Evolutionary conservation across 768 basidiomycete species (phyloP).

Genomic region (Cubamyces sp.): DNA sequence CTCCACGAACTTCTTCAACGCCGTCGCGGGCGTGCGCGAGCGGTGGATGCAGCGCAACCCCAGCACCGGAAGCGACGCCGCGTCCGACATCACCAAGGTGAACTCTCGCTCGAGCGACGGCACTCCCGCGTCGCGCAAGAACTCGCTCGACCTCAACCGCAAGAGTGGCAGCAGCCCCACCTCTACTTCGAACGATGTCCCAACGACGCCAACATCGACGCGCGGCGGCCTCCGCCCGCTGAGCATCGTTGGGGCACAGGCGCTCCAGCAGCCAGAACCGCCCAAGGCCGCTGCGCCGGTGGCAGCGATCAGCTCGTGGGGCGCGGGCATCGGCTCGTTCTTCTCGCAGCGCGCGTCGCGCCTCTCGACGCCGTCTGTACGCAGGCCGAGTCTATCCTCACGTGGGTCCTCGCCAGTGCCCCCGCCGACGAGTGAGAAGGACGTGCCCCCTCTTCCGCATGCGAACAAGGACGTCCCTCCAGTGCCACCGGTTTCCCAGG

Average conservation of each 20-base stretch:
- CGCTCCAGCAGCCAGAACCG: constrained; percentile 26
- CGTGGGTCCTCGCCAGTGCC: constrained; percentile 26
- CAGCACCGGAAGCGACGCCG: constrained; percentile 14
- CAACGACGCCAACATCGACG: constrained; percentile 22
- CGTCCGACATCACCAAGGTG: constrained; percentile 23
- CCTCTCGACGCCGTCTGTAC: constrained; percentile 35
- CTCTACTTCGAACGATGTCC: constrained; percentile 14
- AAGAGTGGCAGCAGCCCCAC: constrained; percentile 10
- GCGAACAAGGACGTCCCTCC: constrained; percentile 21
- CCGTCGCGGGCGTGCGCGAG: constrained; percentile 85
- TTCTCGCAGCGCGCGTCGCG: constrained; percentile 44
- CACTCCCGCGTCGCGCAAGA: constrained; percentile 4
- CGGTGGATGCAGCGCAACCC: constrained; percentile 57
- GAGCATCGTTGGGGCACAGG: constrained; percentile 34
- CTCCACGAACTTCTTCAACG: constrained; percentile 83
- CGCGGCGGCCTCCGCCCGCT: constrained; percentile 34
- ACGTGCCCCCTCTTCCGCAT: constrained; percentile 13
- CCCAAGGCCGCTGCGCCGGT: constrained; percentile 21
- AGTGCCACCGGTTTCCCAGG: background rate
- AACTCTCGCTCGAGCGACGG: constrained; percentile 19
- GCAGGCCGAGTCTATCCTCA: constrained; percentile 19
- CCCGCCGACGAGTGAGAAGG: constrained; percentile 23
- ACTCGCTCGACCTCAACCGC: constrained; percentile 4
- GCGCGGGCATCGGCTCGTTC: constrained; percentile 53
- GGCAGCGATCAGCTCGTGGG: constrained; percentile 42